Evolutionary conservation across 2,329 filamentous ascomycete species (phyloP).

Genomic region (Penicillium sp.): DNA sequence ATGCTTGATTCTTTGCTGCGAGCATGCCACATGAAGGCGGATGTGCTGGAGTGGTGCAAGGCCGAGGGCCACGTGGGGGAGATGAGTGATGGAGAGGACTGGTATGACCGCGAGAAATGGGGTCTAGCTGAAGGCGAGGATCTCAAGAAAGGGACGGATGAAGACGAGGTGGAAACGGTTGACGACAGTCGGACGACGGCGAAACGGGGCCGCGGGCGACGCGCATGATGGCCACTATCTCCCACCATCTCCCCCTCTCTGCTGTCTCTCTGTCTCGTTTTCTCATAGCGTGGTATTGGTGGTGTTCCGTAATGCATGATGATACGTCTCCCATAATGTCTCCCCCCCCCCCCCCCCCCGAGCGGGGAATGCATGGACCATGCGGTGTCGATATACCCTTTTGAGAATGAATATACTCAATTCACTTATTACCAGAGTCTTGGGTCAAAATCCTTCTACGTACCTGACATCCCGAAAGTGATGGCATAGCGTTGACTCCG

Average conservation of each 20-base stretch:
- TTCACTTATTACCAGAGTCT: slow-evolving; percentile 1
- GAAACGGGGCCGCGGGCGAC: slow-evolving; percentile 42
- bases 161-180: slow-evolving; percentile 57
- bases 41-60: slow-evolving; percentile 60
- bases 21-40: slow-evolving; percentile 58
- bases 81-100: slow-evolving; percentile 67
- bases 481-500: too few relatives aligned
- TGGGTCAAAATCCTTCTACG: background rate
- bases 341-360: too few relatives aligned
- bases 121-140: slow-evolving; percentile 53
- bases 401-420: slow-evolving; percentile 14
- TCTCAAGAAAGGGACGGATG: slow-evolving; percentile 59
- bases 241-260: slow-evolving; percentile 1
- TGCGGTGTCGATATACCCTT: slow-evolving; percentile 20
- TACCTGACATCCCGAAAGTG: too few relatives aligned
- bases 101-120: slow-evolving; percentile 64
- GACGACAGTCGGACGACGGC: slow-evolving; percentile 41
- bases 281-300: slow-evolving; percentile 35
- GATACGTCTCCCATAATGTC: slow-evolving; percentile 8
- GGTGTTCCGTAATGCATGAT: slow-evolving; percentile 20
- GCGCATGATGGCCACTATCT: slow-evolving; percentile 13
- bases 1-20: slow-evolving; percentile 57
- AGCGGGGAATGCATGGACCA: too few relatives aligned
- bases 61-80: slow-evolving; percentile 63
- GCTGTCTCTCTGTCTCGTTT: slow-evolving; percentile 7